A percentile compares a stretch with the other conserved stretches of the same genome.
Conservation (phyloP, 148 eudicot species). For the Arbutus unedo region DNA sequence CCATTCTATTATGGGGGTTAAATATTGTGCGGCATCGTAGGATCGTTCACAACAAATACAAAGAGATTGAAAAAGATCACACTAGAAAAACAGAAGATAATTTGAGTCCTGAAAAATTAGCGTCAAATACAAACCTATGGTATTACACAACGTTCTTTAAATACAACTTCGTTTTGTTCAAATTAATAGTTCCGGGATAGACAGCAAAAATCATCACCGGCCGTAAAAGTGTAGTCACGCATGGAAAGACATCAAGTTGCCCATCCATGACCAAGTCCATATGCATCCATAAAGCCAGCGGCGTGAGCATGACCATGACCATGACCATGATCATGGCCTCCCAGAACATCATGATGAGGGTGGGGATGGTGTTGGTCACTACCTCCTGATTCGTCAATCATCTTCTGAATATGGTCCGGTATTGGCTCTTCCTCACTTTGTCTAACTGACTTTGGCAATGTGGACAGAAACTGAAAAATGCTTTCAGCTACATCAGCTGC, state of each 20-base stretch:
- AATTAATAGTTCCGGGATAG: neutral
- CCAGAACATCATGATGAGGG: slow-evolving; percentile 26
- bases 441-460: slow-evolving; percentile 59
- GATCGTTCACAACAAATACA: neutral
- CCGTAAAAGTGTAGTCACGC: neutral
- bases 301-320: slow-evolving; percentile 34
- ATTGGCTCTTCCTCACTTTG: slow-evolving; percentile 48
- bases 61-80: neutral
- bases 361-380: slow-evolving; percentile 35
- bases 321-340: slow-evolving; percentile 20
- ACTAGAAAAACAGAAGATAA: neutral
- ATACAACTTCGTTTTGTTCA: neutral
- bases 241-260: slow-evolving; percentile 20
- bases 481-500: slow-evolving; percentile 62
- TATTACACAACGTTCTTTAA: neutral
- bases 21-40: neutral
- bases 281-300: slow-evolving; percentile 41
- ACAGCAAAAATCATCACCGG: neutral
- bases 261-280: slow-evolving; percentile 50
- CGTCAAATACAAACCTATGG: neutral
- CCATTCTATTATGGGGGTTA: neutral
- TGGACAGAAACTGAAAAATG: slow-evolving; percentile 56
- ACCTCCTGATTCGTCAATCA: slow-evolving; percentile 44
- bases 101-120: neutral
- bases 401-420: slow-evolving; percentile 61